Evolutionary conservation across 1,139 yeast species (phyloP).

Genomic region (Protomyces inouyei): DNA sequence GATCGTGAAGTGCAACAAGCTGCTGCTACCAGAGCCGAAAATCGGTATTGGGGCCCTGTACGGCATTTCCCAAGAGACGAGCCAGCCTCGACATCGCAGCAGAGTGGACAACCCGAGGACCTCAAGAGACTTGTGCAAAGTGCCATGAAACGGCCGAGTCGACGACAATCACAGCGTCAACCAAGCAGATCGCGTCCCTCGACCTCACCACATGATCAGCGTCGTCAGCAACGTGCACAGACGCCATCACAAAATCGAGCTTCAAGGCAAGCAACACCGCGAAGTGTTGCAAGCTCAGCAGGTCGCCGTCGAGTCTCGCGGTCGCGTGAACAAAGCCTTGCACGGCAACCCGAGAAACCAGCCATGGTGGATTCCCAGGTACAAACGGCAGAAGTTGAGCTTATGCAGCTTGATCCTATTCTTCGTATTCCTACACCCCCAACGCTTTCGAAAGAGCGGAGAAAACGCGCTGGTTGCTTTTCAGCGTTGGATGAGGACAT

Average conservation of each 20-base stretch:
- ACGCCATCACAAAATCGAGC: background rate
- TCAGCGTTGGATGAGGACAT: conserved; percentile 30
- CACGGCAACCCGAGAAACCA: background rate
- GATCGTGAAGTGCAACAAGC: background rate
- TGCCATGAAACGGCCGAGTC: background rate
- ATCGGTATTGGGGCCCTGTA: conserved; percentile 21
- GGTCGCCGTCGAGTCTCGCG: conserved; percentile 1
- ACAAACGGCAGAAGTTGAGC: conserved; percentile 9
- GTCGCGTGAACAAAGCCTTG: conserved; percentile 1
- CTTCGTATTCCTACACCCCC: background rate
- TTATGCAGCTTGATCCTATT: background rate
- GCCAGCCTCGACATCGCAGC: background rate
- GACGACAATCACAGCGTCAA: background rate
- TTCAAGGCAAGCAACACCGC: background rate
- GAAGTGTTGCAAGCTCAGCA: background rate
- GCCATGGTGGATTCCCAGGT: conserved; percentile 20
- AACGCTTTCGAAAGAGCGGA: conserved; percentile 15
- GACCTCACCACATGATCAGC: background rate
- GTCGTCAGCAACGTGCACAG: background rate
- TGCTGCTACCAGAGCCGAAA: background rate
- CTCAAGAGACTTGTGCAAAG: background rate
- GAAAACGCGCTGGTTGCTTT: conserved; percentile 28
- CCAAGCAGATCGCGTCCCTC: background rate
- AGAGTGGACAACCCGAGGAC: background rate
- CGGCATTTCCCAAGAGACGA: conserved; percentile 1